These are phyloP conservation scores for Beauveria sp. DNA, from an alignment of 2,329 filamentous ascomycete genomes.

Conservation along the genomic window DNA sequence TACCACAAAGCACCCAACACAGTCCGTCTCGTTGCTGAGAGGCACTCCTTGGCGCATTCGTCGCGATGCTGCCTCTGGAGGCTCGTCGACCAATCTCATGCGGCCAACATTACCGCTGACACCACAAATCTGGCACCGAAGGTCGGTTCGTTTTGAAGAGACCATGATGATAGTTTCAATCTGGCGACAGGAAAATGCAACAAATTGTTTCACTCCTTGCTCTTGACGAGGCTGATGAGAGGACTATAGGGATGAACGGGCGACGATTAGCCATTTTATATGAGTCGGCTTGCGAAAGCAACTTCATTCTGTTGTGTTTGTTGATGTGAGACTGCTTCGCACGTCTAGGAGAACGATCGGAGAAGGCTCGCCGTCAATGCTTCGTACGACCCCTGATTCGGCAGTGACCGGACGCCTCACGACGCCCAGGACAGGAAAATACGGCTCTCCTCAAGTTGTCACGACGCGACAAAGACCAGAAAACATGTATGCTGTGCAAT, in stretches of 20 bases:
- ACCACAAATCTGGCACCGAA: constrained; percentile 20
- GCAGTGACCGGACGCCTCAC: background rate
- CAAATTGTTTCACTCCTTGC: no score
- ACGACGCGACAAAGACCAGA: background rate
- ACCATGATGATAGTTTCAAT: background rate
- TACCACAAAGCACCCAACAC: constrained; percentile 12
- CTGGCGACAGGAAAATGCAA: background rate
- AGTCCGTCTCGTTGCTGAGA: background rate
- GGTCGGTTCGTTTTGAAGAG: constrained; percentile 5
- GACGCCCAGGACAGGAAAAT: background rate
- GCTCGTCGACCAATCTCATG: constrained; percentile 16
- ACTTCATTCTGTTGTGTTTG: background rate
- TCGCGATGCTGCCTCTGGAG: constrained; percentile 15
- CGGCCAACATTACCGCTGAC: constrained; percentile 24
- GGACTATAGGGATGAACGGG: accelerated
- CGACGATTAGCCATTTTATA: background rate
- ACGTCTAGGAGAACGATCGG: no score
- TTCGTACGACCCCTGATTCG: background rate
- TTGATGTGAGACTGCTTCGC: background rate
- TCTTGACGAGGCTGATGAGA: background rate
- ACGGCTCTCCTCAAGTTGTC: background rate
- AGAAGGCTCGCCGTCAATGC: no score
- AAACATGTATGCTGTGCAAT: background rate
- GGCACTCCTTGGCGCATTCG: background rate
- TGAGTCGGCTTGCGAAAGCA: background rate